Base-by-base conservation (phyloP, 2,329 filamentous ascomycete genomes). In the Elsinoe fawcettii region DNA sequence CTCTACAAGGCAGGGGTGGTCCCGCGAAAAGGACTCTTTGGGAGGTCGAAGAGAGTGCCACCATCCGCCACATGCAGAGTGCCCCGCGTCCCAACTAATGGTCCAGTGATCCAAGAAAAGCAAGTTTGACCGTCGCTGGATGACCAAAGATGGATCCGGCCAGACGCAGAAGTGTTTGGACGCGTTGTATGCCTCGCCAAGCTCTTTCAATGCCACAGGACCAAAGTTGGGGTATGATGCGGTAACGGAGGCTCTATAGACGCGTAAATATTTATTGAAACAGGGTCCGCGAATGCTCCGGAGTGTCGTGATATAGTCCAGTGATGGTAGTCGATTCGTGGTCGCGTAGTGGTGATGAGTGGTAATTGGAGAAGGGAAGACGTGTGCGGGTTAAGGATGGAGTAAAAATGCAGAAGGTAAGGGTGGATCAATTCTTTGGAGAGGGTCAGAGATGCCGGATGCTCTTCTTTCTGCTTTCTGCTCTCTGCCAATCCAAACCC, bases 251-350 rank as follows among this genome's bases (percentile, higher is more conserved):
- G 41, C 32, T 56, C n/a, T 37, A 6, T 11, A 37, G 43, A 56
- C 54, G 54, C 54, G 54, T 56, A 47, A 47, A 56, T 56, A 56
- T 47, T 56, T 56, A 49, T 56, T 49, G 54, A 56, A 47, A 47
- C 54, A 56, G 41, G 54, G 25, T 56, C 27, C 54, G 54, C 25
- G 34, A 34, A 37, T 39, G 30, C 25, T 25, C 49, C 49, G 49
- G 49, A 39, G 8, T 67, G 68, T 62, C 56, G 62, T 46, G 62
- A 57, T 63, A 60, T 62, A 57, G 61, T 59, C 64, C 59, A 54
- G 60, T 63, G 64, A 64, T 47, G 64, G 67, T 61, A 68, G 62
- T 64, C 59, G 58, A 53, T 65, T 66, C 60, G 64, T 60, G 61
- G 63, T 56, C 60, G 46, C 49, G 51, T 64, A 61, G 63, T 64